Evolutionary conservation across 2,329 filamentous ascomycete genomes (phyloP), one percentile per base, ranked within the genome.

Genomic region (Paecilomyces variotii): DNA sequence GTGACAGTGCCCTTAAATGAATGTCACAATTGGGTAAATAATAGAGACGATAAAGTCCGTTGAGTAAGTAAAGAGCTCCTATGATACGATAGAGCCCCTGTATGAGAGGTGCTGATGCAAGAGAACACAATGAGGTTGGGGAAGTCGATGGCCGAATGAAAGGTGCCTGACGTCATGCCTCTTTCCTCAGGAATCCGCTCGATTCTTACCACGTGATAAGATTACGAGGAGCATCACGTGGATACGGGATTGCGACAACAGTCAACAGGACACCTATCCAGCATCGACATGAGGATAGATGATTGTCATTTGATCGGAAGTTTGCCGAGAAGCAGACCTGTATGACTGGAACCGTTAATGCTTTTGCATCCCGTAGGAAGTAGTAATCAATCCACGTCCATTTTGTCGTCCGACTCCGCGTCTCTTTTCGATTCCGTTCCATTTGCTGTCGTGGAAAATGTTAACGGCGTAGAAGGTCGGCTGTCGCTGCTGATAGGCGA

Each of bases 311-410:
- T 24, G 14, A n/a, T 1, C 35, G 10, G 12, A 30, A 32, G 30
- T 7, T 10, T 6, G 19, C 14, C 25, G 3, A 2, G 7, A 19
- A 27, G 24, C 10, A 53, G n/a, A 53, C 5, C 11, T 25, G 28
- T 12, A 28, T 27, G 2, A 7, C 11, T 1, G 24, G 5, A 0
- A 27, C 24, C 2, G 12, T 32, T n/a, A 35, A 32, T 26, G n/a
- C 5, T n/a, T 19, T 9, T 52, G 10, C 12, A 6, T 28, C 27
- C 3, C 24, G 10, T 52, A 7, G 14, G n/a, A 54, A 39, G 14
- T 25, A 0, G 25, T 25, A n/a, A 25, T 70, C 60, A 74, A 57
- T 73, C 70, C 53, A 73, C 62, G 39, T 75, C 72, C 72, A 75
- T 75, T 19, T 64, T 61, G 14, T 74, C 72, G 7, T 57, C 52